Evolutionary conservation across 306 rosid species (phyloP).

Genomic region (Inga laurina): DNA sequence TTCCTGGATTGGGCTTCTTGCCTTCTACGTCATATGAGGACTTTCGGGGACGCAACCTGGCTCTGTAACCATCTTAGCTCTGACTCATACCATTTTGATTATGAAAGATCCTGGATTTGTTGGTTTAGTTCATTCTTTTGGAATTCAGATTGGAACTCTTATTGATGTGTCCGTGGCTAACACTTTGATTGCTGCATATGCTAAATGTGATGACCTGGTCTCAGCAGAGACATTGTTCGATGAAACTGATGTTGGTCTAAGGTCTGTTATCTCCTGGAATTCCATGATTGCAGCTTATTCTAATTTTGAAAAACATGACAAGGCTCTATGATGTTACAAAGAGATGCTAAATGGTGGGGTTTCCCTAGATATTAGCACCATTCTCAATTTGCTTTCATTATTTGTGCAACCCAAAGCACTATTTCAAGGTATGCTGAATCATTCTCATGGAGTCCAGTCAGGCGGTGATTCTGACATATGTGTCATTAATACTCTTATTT

Average conservation of each 20-base stretch:
- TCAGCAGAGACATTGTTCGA: conserved; percentile 47
- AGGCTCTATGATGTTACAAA: conserved; percentile 51
- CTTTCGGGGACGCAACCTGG: conserved; percentile 53
- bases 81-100: conserved; percentile 39
- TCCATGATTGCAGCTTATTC: conserved; percentile 68
- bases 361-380: conserved; percentile 58
- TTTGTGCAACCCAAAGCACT: conserved; percentile 46
- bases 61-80: conserved; percentile 52
- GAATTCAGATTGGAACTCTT: conserved; percentile 49
- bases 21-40: conserved; percentile 50
- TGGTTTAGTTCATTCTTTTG: conserved; percentile 53
- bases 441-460: conserved; percentile 58
- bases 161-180: conserved; percentile 51
- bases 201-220: conserved; percentile 55
- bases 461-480: conserved; percentile 61
- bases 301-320: conserved; percentile 37
- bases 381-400: conserved; percentile 56
- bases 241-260: conserved; percentile 40
- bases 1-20: conserved; percentile 34
- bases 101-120: conserved; percentile 39
- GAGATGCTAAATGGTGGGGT: conserved; percentile 44
- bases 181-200: conserved; percentile 72
- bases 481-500: conserved; percentile 61
- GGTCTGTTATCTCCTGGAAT: conserved; percentile 75
- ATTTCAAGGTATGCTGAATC: conserved; percentile 56